phyloP scores from a whole-genome alignment of 2,329 filamentous ascomycete species.

The Hymenotorrendiella dingleyae region DNA sequence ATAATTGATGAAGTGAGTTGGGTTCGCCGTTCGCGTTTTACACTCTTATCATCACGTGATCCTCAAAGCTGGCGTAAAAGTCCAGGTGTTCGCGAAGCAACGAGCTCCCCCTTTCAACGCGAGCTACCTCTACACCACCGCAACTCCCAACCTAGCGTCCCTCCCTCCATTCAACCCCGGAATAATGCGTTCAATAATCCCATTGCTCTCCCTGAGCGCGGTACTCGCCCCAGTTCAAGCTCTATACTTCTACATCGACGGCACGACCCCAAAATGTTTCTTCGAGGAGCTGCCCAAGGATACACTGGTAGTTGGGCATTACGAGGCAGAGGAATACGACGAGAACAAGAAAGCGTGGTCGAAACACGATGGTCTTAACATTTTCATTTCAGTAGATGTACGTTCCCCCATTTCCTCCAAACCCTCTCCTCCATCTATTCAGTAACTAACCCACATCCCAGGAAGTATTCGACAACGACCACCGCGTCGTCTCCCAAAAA shows the following conservation, averaged over 20 bases:
- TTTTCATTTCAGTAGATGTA: conserved; percentile 88
- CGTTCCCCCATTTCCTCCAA: conserved; percentile 20
- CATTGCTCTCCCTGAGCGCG: conserved; percentile 59
- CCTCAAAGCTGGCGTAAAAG: not conserved
- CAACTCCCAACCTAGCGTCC: conserved; percentile 3
- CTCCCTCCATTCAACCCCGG: not conserved
- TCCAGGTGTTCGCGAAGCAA: conserved; percentile 3
- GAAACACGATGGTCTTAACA: conserved; percentile 68
- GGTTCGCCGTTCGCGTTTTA: not conserved
- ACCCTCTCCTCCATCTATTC: conserved; percentile 9
- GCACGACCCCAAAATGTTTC: conserved; percentile 84
- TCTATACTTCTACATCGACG: conserved; percentile 94
- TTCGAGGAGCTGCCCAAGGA: conserved; percentile 97
- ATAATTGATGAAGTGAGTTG: not conserved
- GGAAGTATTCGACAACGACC: conserved; percentile 96
- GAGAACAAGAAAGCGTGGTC: conserved; percentile 61
- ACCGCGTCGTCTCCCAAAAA: conserved; percentile 86
- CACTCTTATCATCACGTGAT: conserved; percentile 2
- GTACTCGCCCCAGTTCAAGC: conserved; percentile 63
- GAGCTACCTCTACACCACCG: not conserved
- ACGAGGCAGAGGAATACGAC: conserved; percentile 79
- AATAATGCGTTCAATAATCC: conserved; percentile 54
- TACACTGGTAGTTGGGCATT: conserved; percentile 91
- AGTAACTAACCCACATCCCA: conserved; percentile 28
- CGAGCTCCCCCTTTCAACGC: conserved; percentile 7